Evolutionary conservation across 148 eudicot genomes (phyloP), one percentile per base, ranked within the genome.

Genomic region (Arctostaphylos glauca): DNA sequence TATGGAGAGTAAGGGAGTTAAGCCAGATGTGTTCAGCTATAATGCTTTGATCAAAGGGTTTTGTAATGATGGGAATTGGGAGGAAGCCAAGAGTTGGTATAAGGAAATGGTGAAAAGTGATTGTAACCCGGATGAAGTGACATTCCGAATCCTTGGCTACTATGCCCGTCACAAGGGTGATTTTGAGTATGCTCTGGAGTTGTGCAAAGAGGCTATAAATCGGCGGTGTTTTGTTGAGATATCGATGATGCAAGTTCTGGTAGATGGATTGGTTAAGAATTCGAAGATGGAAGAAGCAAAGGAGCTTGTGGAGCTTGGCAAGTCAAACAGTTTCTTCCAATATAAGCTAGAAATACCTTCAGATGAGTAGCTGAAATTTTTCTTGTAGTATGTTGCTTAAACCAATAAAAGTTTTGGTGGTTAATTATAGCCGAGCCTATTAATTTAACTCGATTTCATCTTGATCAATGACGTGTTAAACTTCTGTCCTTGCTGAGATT

Each of bases 31-130:
- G 25, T 56, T 38, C 70, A 82, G 81, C 50, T 92, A 77, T 67
- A 84, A 83, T 81, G 84, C 82, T 13, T 23, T 92, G 79, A 85
- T 92, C 76, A 60, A 66, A 78, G 89, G 87, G 19, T 86, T 74
- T 23, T 38, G 85, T 16, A 74, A 78, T 14, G 44, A 66, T 19
- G 86, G 83, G 50, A 85, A 92, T 77, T 76, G 89, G 76, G 88
- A 76, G 48, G 86, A 86, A 70, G 88, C 82, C 12, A 89, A 85
- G 84, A 83, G 72, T 50, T 90, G 89, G 92, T 92, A 84, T 72
- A 73, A 15, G 3, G 84, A 89, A 55, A 19, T 92, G 74, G 31
- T 47, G 19, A 67, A 67, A 43, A 62, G 60, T 79, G 79, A 66
- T 18, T 48, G 49, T 82, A 6, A 0, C 55, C 89, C 91, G 5